A percentile compares a stretch with the other conserved stretches of the same genome.
Evolutionary conservation across 129 eudicot species (phyloP).

Genomic region (Calendula officinalis): DNA sequence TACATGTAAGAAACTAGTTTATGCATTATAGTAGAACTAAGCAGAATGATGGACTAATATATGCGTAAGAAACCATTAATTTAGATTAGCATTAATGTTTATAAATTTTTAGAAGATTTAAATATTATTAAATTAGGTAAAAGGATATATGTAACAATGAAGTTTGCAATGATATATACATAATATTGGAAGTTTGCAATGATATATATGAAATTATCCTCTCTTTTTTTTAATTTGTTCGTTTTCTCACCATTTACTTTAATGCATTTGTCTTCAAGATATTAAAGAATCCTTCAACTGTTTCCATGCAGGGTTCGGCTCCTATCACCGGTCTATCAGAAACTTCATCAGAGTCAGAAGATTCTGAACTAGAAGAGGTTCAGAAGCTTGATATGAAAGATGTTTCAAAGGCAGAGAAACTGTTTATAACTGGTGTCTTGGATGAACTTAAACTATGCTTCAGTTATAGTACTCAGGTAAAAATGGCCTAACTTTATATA

Average conservation of each 20-base stretch:
- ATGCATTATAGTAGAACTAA: no score
- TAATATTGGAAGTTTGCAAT: no score
- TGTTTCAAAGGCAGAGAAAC: constrained; percentile 54
- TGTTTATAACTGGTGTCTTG: constrained; percentile 76
- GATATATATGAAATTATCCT: background rate
- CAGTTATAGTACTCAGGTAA: constrained; percentile 65
- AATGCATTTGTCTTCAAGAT: constrained; percentile 17
- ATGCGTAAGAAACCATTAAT: no score
- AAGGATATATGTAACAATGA: no score
- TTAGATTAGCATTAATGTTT: no score
- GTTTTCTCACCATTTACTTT: constrained; percentile 1
- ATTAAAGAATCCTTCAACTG: constrained; percentile 9
- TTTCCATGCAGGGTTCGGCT: constrained; percentile 67
- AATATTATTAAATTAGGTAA: no score
- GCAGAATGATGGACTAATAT: no score
- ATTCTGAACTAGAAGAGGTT: constrained; percentile 46
- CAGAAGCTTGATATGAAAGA: constrained; percentile 42
- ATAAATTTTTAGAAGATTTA: no score
- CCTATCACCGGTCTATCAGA: constrained; percentile 70
- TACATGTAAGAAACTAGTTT: no score
- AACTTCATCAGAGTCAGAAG: constrained; percentile 75
- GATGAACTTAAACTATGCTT: constrained; percentile 83
- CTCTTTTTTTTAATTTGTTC: constrained; percentile 5
- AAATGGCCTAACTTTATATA: constrained; percentile 10
- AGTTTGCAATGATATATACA: no score